Percentiles rank a stretch among this genome's conserved stretches.
Evolutionary conservation across 176 grass and related monocot genomes (phyloP).

Genomic region (Bonia amplexicaulis): DNA sequence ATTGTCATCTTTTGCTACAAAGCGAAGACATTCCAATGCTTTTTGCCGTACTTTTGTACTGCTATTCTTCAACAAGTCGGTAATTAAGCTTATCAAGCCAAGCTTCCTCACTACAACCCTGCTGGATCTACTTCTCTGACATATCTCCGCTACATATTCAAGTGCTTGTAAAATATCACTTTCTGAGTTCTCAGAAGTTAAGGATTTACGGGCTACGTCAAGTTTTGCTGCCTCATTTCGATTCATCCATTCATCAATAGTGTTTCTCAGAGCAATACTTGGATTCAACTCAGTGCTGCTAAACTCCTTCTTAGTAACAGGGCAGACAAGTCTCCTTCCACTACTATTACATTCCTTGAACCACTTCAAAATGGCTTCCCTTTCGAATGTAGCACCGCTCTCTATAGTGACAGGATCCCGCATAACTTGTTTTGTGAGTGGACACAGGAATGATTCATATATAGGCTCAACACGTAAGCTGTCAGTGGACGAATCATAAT

Average conservation of each 20-base stretch:
- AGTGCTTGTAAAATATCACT: constrained; percentile 68
- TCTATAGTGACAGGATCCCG: constrained; percentile 77
- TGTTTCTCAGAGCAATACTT: constrained; percentile 79
- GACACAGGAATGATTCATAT: constrained; percentile 83
- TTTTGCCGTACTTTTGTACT: constrained; percentile 56
- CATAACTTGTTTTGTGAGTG: constrained; percentile 89
- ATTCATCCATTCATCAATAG: constrained; percentile 90
- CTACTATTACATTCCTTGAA: constrained; percentile 58
- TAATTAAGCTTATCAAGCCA: constrained; percentile 65
- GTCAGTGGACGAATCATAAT: constrained; percentile 54
- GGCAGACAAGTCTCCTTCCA: constrained; percentile 59
- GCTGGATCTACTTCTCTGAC: constrained; percentile 52
- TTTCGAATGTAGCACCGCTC: constrained; percentile 78
- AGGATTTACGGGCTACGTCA: constrained; percentile 53
- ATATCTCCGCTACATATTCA: constrained; percentile 63
- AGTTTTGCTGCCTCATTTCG: constrained; percentile 78
- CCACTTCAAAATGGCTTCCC: constrained; percentile 71
- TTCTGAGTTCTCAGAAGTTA: constrained; percentile 57
- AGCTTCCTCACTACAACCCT: constrained; percentile 54
- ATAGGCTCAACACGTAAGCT: constrained; percentile 68
- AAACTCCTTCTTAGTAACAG: constrained; percentile 69
- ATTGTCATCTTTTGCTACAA: constrained; percentile 66
- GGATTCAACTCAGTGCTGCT: constrained; percentile 70
- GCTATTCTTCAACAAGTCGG: constrained; percentile 72
- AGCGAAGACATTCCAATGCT: constrained; percentile 63